A percentile compares a stretch with the other conserved stretches of the same genome.
These are phyloP conservation scores for Phaffomyces opuntiae DNA, from an alignment of 805 yeast genomes.

Conservation along the genomic window DNA sequence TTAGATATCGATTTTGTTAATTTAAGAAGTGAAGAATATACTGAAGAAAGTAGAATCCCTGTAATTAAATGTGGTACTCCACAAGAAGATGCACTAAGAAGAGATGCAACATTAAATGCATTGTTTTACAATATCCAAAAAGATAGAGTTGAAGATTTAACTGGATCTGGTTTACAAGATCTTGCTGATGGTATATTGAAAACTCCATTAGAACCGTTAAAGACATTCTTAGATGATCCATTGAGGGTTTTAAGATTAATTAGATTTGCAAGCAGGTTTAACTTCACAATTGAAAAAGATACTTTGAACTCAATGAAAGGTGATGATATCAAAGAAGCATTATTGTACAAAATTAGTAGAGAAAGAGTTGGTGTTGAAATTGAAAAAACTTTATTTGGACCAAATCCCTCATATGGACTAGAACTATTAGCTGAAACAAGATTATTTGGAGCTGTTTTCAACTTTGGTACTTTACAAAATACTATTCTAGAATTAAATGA, in stretches of 20 bases:
- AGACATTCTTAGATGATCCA: constrained; percentile 93
- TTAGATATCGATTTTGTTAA: constrained; percentile 93
- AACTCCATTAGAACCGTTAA: constrained; percentile 80
- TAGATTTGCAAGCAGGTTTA: constrained; percentile 77
- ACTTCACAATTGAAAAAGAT: constrained; percentile 54
- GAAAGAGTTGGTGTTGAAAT: constrained; percentile 88
- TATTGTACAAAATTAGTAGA: constrained; percentile 71
- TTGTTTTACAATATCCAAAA: constrained; percentile 76
- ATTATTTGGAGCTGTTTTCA: constrained; percentile 54
- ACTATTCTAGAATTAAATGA: constrained; percentile 19
- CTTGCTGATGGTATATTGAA: constrained; percentile 62
- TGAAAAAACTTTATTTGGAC: constrained; percentile 64
- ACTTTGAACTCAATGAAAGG: constrained; percentile 59
- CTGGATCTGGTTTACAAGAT: constrained; percentile 70
- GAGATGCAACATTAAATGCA: constrained; percentile 95
- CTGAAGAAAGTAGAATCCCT: constrained; percentile 84
- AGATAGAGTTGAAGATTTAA: constrained; percentile 73
- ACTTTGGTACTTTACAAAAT: constrained; percentile 21
- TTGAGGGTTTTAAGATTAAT: constrained; percentile 78
- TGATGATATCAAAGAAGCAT: constrained; percentile 46
- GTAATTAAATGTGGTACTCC: constrained; percentile 80
- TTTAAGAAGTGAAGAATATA: constrained; percentile 79
- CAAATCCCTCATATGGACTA: constrained; percentile 58
- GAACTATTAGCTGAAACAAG: constrained; percentile 46
- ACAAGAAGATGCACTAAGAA: constrained; percentile 78